Percentiles rank a stretch among this genome's conserved stretches.
These are phyloP conservation scores for Venturia oleaginea DNA, from an alignment of 2,329 filamentous ascomycete species.

Conservation along the genomic window DNA sequence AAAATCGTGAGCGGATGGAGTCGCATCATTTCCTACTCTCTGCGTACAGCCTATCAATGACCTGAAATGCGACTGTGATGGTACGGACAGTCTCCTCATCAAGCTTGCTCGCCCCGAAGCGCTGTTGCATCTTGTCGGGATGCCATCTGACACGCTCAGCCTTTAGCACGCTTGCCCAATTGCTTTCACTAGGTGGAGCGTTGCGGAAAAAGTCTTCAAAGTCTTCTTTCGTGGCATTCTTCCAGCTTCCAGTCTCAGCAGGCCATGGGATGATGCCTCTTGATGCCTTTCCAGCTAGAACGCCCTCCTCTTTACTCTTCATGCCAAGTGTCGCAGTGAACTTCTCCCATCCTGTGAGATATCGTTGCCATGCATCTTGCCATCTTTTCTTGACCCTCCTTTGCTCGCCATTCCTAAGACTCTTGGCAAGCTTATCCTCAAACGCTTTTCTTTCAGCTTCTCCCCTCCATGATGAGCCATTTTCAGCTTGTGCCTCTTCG, in stretches of 20 bases:
- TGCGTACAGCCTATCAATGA: slow-evolving; percentile 70
- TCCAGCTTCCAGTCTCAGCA: slow-evolving; percentile 49
- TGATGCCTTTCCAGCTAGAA: slow-evolving; percentile 17
- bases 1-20: background rate
- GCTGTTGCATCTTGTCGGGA: slow-evolving; percentile 94
- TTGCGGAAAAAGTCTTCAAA: slow-evolving; percentile 63
- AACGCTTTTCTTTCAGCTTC: slow-evolving; percentile 37
- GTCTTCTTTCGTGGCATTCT: slow-evolving; percentile 48
- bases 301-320: slow-evolving; percentile 16
- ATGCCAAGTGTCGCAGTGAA: slow-evolving; percentile 24
- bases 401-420: slow-evolving; percentile 57
- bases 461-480: slow-evolving; percentile 34
- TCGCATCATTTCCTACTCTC: background rate
- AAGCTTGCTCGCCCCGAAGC: slow-evolving; percentile 61
- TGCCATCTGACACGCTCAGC: slow-evolving; percentile 89
- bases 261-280: slow-evolving; percentile 59
- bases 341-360: slow-evolving; percentile 54
- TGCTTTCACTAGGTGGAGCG: slow-evolving; percentile 31
- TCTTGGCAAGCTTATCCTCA: slow-evolving; percentile 58
- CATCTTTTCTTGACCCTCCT: slow-evolving; percentile 47
- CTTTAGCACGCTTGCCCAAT: slow-evolving; percentile 53
- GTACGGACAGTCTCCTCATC: slow-evolving; percentile 63
- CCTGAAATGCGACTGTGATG: slow-evolving; percentile 86
- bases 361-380: slow-evolving; percentile 54
- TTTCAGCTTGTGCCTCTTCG: slow-evolving; percentile 28